These are phyloP conservation scores for Histomonas meleagridis DNA, from an alignment of 208 protist genomes.

Conservation along the genomic window DNA sequence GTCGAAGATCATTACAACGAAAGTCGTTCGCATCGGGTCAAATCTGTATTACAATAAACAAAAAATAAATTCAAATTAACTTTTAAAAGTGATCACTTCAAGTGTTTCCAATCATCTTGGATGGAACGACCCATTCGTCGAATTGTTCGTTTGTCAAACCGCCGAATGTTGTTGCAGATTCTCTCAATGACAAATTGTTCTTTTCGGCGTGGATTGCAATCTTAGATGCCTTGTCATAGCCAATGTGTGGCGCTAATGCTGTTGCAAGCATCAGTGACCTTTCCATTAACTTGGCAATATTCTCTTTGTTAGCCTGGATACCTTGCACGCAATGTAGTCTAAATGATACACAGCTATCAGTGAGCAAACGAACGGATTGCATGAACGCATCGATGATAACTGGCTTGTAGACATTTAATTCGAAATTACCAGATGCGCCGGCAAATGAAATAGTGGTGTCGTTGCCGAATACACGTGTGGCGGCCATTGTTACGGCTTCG, in stretches of 20 bases:
- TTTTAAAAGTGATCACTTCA: too few species aligned
- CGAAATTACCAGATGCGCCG: conserved; percentile 66
- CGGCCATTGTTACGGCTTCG: conserved; percentile 74
- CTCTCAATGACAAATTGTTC: conserved; percentile 41
- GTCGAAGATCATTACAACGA: neutral
- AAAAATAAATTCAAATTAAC: too few species aligned
- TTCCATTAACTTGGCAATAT: conserved; percentile 57
- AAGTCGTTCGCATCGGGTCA: too few species aligned
- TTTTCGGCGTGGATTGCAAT: conserved; percentile 44
- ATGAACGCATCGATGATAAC: conserved; percentile 64
- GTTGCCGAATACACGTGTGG: conserved; percentile 58
- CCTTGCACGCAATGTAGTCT: conserved; percentile 62
- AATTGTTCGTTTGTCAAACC: conserved; percentile 40
- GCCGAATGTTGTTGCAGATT: conserved; percentile 38
- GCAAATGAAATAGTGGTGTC: conserved; percentile 63
- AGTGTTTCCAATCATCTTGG: conserved; percentile 40
- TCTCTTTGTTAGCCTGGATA: conserved; percentile 60
- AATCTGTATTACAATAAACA: too few species aligned
- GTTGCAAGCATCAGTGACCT: conserved; percentile 74
- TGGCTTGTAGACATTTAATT: conserved; percentile 80
- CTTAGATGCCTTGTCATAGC: conserved; percentile 63
- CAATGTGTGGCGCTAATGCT: conserved; percentile 72
- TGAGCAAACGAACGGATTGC: conserved; percentile 60
- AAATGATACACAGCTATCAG: conserved; percentile 61
- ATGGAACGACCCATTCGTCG: conserved; percentile 38